A percentile compares a stretch with the other conserved stretches of the same genome.
Evolutionary conservation across 1,139 yeast species (phyloP).

Genomic region (Geotrichum australiense): DNA sequence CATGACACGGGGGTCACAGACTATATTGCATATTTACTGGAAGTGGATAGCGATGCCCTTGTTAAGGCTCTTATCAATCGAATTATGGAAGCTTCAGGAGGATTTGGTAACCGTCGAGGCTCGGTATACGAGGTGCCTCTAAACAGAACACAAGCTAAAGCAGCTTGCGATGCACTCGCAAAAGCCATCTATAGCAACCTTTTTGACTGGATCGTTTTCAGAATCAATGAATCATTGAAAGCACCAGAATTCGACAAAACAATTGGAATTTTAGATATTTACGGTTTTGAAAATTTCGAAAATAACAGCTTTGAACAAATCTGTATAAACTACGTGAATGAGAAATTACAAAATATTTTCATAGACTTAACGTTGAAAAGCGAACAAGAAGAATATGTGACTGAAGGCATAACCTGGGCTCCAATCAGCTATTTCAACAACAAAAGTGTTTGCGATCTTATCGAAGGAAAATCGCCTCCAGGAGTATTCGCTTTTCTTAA

Average conservation of each 20-base stretch:
- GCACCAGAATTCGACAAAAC: conserved; percentile 53
- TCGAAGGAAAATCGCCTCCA: conserved; percentile 91
- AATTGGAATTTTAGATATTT: conserved; percentile 93
- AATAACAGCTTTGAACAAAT: conserved; percentile 95
- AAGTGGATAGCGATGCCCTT: conserved; percentile 64
- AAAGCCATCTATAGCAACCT: conserved; percentile 88
- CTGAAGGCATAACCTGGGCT: conserved; percentile 94
- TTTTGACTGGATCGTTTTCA: conserved; percentile 93
- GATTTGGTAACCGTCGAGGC: conserved; percentile 70
- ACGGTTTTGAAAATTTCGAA: conserved; percentile 96
- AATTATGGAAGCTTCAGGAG: conserved; percentile 68
- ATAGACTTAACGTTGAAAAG: conserved; percentile 92
- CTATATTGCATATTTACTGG: conserved; percentile 85
- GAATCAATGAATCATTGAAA: conserved; percentile 72
- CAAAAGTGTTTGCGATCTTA: conserved; percentile 92
- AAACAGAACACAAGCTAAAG: conserved; percentile 84
- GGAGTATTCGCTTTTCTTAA: conserved; percentile 95
- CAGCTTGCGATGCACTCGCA: conserved; percentile 92
- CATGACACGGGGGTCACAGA: conserved; percentile 84
- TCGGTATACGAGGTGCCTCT: conserved; percentile 93
- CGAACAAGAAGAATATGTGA: conserved; percentile 95
- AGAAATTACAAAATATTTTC: conserved; percentile 92
- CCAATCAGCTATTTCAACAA: conserved; percentile 96
- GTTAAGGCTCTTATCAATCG: conserved; percentile 68
- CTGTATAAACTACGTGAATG: conserved; percentile 95